Base-by-base conservation (phyloP, 148 eudicot genomes). In the Nepenthes gracilis region DNA sequence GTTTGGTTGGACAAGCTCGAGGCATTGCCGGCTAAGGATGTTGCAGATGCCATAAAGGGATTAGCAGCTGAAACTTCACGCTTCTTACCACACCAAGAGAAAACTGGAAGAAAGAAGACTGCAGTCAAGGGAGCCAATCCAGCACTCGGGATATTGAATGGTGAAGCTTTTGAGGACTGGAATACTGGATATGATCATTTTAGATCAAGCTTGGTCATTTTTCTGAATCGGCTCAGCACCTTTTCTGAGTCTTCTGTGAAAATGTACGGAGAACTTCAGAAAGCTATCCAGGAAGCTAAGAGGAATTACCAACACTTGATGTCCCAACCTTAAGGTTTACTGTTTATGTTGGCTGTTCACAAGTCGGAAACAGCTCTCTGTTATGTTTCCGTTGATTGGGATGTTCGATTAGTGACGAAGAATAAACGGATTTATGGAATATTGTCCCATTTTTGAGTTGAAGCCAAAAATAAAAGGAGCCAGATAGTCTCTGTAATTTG, bases 31-130 rank as follows among this genome's bases (percentile, higher is more conserved):
- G 51, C 76, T 9, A 72, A 79, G 67, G 82, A 70, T 35, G 88
- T 83, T 12, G 55, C 68, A 0, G 83, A 85, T 11, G 68, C 83
- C 3, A 72, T 77, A 53, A 88, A 85, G 70, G 83, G 65, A 6
- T 77, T 92, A 38, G 83, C 81, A 37, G 51, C 72, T 1, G 96
- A 81, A 55, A 70, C 81, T 36, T 62, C 85, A 14, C 86, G 61
- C 1, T 81, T 80, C 40, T 50, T 88, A 57, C 97, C 97, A 2
- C 87, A 71, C 48, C 93, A 85, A 63, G 97, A 91, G 61, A 91
- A 85, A 75, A 63, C 57, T 63, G 87, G 83, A 13, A 85, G 86
- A 48, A 91, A 85, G 73, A 77, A 71, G 71, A 23, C 23, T 23
- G 60, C 59, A 48, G 67, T 51, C 4, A 60, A 49, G 7, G 65